Base-by-base conservation (phyloP, 2,329 filamentous ascomycete species). In the Botryotinia narcissicola region DNA sequence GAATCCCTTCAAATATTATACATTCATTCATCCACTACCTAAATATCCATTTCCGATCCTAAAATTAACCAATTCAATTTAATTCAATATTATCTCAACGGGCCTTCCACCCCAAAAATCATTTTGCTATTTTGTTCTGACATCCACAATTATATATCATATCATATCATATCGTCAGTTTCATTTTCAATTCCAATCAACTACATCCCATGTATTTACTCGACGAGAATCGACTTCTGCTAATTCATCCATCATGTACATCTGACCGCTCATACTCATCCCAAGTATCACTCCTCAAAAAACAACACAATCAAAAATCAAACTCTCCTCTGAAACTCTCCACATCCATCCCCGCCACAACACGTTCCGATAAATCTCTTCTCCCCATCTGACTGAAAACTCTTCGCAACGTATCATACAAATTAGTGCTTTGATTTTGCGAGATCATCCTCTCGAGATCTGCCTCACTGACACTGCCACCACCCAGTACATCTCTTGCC, bases 301-400 rank as follows among this genome's bases (percentile, higher is more conserved):
- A 20, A 25, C 22, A 4, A 14, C 54, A 2, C 42, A n/a, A 40
- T 48, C 32, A 92, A 81, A 97, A 97, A 74, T 97, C 95, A 86
- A 98, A 96, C 80, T 98, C 94, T 73, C 90, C 90, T 79, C 94
- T 89, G 86, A 99, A 97, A 57, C 90, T 86, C 80, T 96, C 93
- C 40, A 97, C 91, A 84, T 98, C 94, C 85, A 99, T 95, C 40
- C 95, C 95, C 1, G 91, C 89, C 20, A 95, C 91, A 9, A 98
- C 96, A 84, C 91, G 88, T 81, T 98, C 95, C 4, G 92, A 92
- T 80, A 99, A 82, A 83, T 99, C 96, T 73, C 94, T 86, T 73
- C 96, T 86, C 3, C 92, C 92, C 96, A 99, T 98, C 84, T 97
- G 94, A 16, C 91, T 95, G 83, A 99, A 98, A n/a, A 98, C 96